Evolutionary conservation across 345 rosid species (phyloP).

Genomic region (Noccaea bulbosa): DNA sequence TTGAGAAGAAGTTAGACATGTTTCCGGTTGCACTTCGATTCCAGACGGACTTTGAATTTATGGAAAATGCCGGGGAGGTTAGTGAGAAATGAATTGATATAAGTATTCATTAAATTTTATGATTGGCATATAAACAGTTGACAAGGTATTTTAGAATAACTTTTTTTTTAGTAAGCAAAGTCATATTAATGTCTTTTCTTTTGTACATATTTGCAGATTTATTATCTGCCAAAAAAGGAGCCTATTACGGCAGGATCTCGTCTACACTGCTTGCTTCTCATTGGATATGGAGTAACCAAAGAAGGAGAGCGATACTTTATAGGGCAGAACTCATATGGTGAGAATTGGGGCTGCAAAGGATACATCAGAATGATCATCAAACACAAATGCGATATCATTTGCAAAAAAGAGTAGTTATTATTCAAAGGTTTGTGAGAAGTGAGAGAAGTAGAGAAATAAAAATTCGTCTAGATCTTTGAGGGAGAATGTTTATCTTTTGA

Average conservation of each 20-base stretch:
- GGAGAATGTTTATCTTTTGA: too few species aligned
- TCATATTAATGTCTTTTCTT: too few species aligned
- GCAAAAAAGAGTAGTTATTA: too few species aligned
- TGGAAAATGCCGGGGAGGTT: not conserved
- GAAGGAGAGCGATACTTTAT: not conserved
- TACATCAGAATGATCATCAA: not conserved
- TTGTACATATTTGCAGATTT: not conserved
- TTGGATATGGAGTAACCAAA: not conserved
- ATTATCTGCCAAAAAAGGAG: not conserved
- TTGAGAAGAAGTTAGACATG: not conserved
- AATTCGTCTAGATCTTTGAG: too few species aligned
- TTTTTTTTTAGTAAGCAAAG: too few species aligned
- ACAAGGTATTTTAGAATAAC: too few species aligned
- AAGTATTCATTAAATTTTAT: too few species aligned
- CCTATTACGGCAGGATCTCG: not conserved
- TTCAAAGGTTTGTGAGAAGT: too few species aligned
- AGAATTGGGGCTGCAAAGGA: not conserved
- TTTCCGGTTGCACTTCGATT: not conserved
- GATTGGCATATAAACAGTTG: too few species aligned
- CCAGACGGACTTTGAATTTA: not conserved
- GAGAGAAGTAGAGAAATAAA: too few species aligned
- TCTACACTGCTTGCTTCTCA: not conserved
- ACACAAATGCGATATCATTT: not conserved
- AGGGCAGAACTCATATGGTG: not conserved
- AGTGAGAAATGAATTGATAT: not conserved